Conservation (phyloP, 2,329 filamentous ascomycete species). For the Diaporthe humulicola region DNA sequence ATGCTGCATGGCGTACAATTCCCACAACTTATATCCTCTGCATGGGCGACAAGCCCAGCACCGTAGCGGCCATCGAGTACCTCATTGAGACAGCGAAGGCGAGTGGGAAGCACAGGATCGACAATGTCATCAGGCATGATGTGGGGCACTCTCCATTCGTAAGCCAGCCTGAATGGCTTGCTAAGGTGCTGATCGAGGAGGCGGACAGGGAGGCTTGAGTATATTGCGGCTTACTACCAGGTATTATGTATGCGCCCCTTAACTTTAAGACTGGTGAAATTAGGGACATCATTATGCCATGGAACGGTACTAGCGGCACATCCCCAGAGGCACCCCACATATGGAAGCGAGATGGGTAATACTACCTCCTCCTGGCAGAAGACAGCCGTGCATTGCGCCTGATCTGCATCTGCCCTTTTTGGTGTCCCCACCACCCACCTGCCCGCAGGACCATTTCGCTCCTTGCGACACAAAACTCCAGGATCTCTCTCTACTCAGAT, state of each 20-base stretch:
- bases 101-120: not conserved
- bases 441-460: too few relatives aligned
- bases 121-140: not conserved
- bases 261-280: not conserved
- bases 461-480: too few relatives aligned
- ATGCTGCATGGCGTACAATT: constrained; percentile 44
- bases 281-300: constrained; percentile 6
- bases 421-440: too few relatives aligned
- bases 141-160: not conserved
- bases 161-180: constrained; percentile 27
- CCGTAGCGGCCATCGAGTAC: not conserved
- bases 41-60: not conserved
- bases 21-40: constrained; percentile 12
- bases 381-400: too few relatives aligned
- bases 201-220: not conserved
- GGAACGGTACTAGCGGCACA: not conserved
- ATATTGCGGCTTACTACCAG: constrained; percentile 10
- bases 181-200: constrained; percentile 35
- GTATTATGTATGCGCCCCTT: not conserved
- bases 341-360: constrained; percentile 1
- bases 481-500: too few relatives aligned
- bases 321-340: constrained; percentile 18
- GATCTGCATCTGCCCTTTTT: too few relatives aligned
- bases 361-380: constrained; percentile 1
- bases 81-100: constrained; percentile 8